phyloP scores from a whole-genome alignment of 495 filamentous ascomycete genomes.

The Hypoxylon cercidicola region DNA sequence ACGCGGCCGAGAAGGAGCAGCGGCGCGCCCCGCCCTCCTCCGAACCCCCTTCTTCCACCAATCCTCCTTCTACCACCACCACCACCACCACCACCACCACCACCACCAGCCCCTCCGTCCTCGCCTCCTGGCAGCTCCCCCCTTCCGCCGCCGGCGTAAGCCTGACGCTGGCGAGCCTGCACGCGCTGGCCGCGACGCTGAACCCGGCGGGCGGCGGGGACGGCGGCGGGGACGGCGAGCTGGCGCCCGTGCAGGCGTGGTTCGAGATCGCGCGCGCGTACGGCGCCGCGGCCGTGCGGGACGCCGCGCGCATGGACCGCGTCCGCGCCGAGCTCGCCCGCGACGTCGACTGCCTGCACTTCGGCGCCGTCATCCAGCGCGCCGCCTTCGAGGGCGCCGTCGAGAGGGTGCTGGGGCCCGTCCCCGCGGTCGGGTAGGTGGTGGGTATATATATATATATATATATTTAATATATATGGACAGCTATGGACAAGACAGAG shows the following conservation, averaged over 20 bases:
- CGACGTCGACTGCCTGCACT: constrained; percentile 52
- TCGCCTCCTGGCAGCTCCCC: constrained; percentile 23
- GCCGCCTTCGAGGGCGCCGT: constrained; percentile 54
- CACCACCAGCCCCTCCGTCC: background rate
- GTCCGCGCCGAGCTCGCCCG: constrained; percentile 49
- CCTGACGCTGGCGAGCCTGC: constrained; percentile 51
- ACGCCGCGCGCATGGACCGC: constrained; percentile 28
- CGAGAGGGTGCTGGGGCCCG: constrained; percentile 37
- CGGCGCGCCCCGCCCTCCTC: background rate
- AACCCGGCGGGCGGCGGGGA: constrained; percentile 41
- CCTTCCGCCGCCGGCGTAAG: constrained; percentile 13
- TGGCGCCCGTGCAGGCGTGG: constrained; percentile 64
- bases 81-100: constrained; percentile 6
- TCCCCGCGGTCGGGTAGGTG: background rate
- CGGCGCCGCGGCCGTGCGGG: constrained; percentile 37
- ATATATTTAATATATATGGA: background rate
- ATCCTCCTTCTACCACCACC: constrained; percentile 9
- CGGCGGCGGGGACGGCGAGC: too few relatives aligned
- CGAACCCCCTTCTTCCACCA: background rate
- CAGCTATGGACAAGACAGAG: background rate
- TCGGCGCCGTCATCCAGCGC: constrained; percentile 56
- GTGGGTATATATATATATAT: background rate
- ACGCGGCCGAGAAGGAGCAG: constrained; percentile 28
- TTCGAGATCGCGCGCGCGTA: constrained; percentile 54
- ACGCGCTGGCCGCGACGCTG: constrained; percentile 51